Evolutionary conservation across 2,329 filamentous ascomycete species (phyloP).

Genomic region (Trichoderma aggressivum): DNA sequence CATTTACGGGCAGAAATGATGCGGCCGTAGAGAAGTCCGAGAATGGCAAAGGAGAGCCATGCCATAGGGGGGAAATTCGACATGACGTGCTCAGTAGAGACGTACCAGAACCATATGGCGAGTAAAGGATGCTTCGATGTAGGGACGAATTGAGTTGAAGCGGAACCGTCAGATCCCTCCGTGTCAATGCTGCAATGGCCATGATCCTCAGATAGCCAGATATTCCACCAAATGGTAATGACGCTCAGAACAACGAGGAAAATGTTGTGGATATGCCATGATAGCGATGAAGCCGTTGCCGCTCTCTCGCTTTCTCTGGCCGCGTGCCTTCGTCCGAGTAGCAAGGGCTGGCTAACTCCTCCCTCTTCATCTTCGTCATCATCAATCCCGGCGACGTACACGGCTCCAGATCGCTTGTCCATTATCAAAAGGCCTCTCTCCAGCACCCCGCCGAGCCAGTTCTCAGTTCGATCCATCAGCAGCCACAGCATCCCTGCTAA

Average conservation of each 20-base stretch:
- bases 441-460: constrained; percentile 29
- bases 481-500: constrained; percentile 43
- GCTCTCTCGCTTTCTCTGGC: constrained; percentile 4
- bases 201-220: constrained; percentile 41
- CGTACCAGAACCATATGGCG: constrained; percentile 41
- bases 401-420: constrained; percentile 9
- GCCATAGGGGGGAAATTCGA: constrained; percentile 45
- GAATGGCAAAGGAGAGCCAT: constrained; percentile 45
- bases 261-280: constrained; percentile 42
- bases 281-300: constrained; percentile 24
- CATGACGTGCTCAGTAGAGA: constrained; percentile 29
- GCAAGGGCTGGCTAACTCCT: constrained; percentile 2
- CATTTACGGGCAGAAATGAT: constrained; percentile 34
- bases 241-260: constrained; percentile 33
- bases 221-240: constrained; percentile 45
- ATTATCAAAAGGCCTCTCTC: constrained; percentile 9
- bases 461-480: constrained; percentile 34
- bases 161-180: background rate
- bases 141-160: background rate
- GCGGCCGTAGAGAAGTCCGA: constrained; percentile 44
- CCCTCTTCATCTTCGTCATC: constrained; percentile 29
- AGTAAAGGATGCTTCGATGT: constrained; percentile 24
- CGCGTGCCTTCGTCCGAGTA: background rate
- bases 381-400: constrained; percentile 3
- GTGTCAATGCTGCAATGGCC: constrained; percentile 34